Evolutionary conservation across 169 alveolate genomes (phyloP).

Genomic region (Plasmodium adleri): DNA sequence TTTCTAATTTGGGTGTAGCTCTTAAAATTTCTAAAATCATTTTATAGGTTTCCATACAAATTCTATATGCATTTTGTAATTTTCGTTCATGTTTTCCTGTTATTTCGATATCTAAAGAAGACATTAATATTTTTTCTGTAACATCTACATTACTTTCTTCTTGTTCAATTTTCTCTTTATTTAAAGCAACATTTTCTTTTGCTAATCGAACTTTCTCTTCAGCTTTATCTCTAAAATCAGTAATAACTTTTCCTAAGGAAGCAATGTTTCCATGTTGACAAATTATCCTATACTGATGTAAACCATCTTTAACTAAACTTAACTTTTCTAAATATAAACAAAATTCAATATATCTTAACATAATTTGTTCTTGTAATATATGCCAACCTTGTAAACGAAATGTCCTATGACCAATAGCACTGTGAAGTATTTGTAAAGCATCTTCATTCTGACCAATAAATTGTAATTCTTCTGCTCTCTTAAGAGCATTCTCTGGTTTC

Average conservation of each 20-base stretch:
- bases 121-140: slow-evolving; percentile 89
- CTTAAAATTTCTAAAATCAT: slow-evolving; percentile 95
- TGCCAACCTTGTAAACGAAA: slow-evolving; percentile 94
- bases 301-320: slow-evolving; percentile 92
- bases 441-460: slow-evolving; percentile 93
- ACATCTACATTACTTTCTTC: slow-evolving; percentile 83
- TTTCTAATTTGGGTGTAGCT: slow-evolving; percentile 94
- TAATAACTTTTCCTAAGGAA: slow-evolving; percentile 92
- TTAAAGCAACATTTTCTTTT: slow-evolving; percentile 81
- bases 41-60: slow-evolving; percentile 96
- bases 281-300: slow-evolving; percentile 91
- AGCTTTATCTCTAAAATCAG: slow-evolving; percentile 91
- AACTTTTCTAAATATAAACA: slow-evolving; percentile 91
- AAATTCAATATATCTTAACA: slow-evolving; percentile 91
- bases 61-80: slow-evolving; percentile 89
- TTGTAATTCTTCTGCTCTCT: slow-evolving; percentile 92
- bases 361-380: slow-evolving; percentile 91
- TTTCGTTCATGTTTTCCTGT: slow-evolving; percentile 86
- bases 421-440: slow-evolving; percentile 90
- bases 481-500: slow-evolving; percentile 94
- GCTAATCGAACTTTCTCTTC: slow-evolving; percentile 88
- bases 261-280: slow-evolving; percentile 93
- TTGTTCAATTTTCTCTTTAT: slow-evolving; percentile 72
- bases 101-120: slow-evolving; percentile 89
- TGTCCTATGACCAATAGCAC: slow-evolving; percentile 91